Conservation (phyloP, 2,329 filamentous ascomycete genomes). For the Chaetomiaceae sp. region DNA sequence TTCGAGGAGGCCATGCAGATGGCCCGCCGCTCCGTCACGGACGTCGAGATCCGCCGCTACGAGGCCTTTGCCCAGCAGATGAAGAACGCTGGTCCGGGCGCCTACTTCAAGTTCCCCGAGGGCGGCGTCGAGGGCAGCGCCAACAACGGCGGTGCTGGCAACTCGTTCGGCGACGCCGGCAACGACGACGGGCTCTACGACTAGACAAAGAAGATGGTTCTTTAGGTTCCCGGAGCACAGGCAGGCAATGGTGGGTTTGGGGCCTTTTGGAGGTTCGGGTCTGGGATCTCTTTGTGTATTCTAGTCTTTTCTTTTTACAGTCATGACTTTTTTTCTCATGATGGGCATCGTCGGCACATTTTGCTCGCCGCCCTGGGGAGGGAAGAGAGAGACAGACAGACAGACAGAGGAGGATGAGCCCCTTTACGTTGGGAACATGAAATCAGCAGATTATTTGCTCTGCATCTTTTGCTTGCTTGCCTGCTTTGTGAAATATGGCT, state of each 20-base stretch:
- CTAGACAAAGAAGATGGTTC: constrained; percentile 49
- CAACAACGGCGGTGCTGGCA: constrained; percentile 54
- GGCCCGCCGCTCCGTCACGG: constrained; percentile 87
- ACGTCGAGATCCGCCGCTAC: constrained; percentile 96
- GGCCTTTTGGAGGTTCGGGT: not conserved
- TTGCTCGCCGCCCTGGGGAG: not conserved
- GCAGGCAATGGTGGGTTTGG: not conserved
- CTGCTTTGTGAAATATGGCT: too few species aligned
- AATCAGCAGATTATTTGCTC: too few species aligned
- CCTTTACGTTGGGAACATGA: too few species aligned
- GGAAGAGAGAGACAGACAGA: too few species aligned
- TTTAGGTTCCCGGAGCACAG: not conserved
- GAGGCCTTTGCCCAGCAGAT: constrained; percentile 98
- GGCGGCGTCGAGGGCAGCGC: constrained; percentile 65
- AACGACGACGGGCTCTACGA: constrained; percentile 98
- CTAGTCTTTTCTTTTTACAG: constrained; percentile 34
- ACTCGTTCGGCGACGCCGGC: constrained; percentile 75
- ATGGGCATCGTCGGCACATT: not conserved
- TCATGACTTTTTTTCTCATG: constrained; percentile 5
- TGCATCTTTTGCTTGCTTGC: too few species aligned
- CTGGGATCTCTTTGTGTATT: constrained; percentile 36
- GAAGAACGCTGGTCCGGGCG: constrained; percentile 95
- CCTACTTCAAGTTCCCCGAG: constrained; percentile 95
- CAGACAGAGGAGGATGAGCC: too few species aligned
- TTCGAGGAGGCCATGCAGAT: constrained; percentile 98